These are phyloP conservation scores for Nakazawaea holstii DNA, from an alignment of 805 yeast species.

Conservation along the genomic window DNA sequence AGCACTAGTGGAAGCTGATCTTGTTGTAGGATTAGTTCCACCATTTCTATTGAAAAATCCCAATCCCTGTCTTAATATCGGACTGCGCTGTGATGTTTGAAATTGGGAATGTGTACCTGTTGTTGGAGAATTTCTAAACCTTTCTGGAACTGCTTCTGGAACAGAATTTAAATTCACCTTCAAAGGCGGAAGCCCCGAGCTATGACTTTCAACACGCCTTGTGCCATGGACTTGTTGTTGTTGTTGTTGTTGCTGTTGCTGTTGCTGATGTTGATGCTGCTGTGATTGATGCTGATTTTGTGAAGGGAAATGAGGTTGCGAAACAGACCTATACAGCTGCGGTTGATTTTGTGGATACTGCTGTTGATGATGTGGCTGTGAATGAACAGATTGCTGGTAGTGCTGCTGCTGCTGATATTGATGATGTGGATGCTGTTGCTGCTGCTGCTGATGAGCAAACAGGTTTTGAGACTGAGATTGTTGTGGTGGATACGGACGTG, in stretches of 20 bases:
- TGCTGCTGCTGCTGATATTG: neutral
- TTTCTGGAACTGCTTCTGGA: slow-evolving; percentile 12
- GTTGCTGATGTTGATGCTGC: slow-evolving; percentile 7
- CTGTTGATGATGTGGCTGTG: slow-evolving; percentile 11
- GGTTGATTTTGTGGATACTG: slow-evolving; percentile 5
- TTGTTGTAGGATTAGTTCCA: neutral
- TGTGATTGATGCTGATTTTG: slow-evolving; percentile 11
- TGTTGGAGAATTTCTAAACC: slow-evolving; percentile 11
- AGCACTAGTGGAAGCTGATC: slow-evolving; percentile 10
- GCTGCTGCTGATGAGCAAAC: slow-evolving; percentile 12
- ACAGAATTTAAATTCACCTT: slow-evolving; percentile 5
- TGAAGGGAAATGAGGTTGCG: slow-evolving; percentile 7
- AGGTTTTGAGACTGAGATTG: slow-evolving; percentile 4
- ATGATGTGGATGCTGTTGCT: slow-evolving; percentile 11
- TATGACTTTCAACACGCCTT: neutral
- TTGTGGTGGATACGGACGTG: slow-evolving; percentile 9
- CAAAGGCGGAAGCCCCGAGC: slow-evolving; percentile 6
- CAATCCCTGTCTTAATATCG: slow-evolving; percentile 10
- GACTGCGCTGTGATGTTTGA: slow-evolving; percentile 7
- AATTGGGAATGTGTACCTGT: neutral
- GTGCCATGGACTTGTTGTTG: slow-evolving; percentile 15
- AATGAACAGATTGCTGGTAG: slow-evolving; percentile 10
- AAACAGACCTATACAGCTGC: neutral
- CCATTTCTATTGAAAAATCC: slow-evolving; percentile 10
- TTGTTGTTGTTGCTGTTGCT: slow-evolving; percentile 17